Evolutionary conservation across 169 alveolate species (phyloP).

Genomic region (Blepharisma undulans): DNA sequence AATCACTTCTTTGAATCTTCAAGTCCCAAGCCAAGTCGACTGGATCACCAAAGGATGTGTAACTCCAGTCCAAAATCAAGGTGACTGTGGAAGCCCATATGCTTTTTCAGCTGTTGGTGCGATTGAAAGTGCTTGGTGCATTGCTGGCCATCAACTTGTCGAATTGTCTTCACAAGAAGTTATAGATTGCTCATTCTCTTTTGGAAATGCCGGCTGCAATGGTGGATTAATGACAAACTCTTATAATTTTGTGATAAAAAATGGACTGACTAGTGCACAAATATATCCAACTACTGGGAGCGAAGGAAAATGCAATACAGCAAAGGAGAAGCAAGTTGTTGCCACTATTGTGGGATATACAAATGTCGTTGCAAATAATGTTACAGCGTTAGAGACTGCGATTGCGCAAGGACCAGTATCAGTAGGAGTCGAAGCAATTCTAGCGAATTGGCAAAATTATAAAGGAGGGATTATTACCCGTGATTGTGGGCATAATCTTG

Average conservation of each 20-base stretch:
- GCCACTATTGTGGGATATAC: not conserved
- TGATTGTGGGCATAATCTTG: conserved; percentile 70
- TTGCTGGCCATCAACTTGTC: conserved; percentile 12
- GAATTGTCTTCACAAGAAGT: conserved; percentile 70
- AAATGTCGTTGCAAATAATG: conserved; percentile 32
- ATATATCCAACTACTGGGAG: conserved; percentile 73
- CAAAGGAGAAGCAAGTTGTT: not conserved
- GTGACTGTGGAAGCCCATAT: conserved; percentile 61
- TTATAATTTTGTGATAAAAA: conserved; percentile 51
- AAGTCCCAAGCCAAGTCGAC: conserved; percentile 27
- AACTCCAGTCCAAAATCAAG: conserved; percentile 56
- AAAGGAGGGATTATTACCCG: conserved; percentile 72
- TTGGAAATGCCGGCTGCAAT: conserved; percentile 70
- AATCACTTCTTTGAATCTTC: not conserved
- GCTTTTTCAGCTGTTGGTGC: conserved; percentile 59
- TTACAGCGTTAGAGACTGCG: conserved; percentile 59
- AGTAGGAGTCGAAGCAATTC: conserved; percentile 92
- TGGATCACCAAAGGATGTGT: conserved; percentile 62
- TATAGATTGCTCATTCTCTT: conserved; percentile 66
- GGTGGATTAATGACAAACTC: conserved; percentile 77
- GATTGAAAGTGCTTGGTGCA: conserved; percentile 35
- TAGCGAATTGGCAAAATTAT: conserved; percentile 87
- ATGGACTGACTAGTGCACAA: conserved; percentile 61
- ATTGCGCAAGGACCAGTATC: conserved; percentile 79
- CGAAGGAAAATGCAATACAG: conserved; percentile 53